Evolutionary conservation across 2,329 filamentous ascomycete species (phyloP), one percentile per base, ranked within the genome.

Genomic region (Arthrobotrys megalospora): DNA sequence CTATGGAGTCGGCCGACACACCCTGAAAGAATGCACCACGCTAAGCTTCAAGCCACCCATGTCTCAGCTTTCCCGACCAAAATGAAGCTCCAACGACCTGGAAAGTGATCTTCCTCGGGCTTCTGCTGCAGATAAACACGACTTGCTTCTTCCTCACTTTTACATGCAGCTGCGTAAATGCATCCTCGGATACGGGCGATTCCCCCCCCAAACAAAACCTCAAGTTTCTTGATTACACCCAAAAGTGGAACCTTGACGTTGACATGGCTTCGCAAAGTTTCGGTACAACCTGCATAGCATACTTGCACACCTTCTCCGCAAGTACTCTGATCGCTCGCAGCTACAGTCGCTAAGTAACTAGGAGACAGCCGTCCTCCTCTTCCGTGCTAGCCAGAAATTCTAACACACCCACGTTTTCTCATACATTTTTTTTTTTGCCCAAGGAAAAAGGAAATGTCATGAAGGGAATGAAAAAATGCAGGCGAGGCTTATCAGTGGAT

Each of bases 141-240:
- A 34, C 2, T 50, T 32, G 36, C 53, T 53, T 45, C 36, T 50
- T 66, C 58, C 32, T 53, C 43, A 24, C 36, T 8, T 60, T 70
- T 52, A 21, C 45, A 34, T 52, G 36, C 50, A 32, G 36, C 38
- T 58, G 24, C 43, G 53, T 43, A 52, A 43, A 60, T 67, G 34
- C 48, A 63, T 36, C 50, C 73, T 77, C 73, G 73, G 73, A 71
- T 66, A 60, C 73, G 73, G 73, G 73, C 73, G 73, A 77, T 67
- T 77, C 50, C 73, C 67, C 58, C 38, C 24, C 16, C 16, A 50
- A 50, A 28, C 19, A 52, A 12, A 8, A 53, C 28, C 6, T 53
- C n/a, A 12, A 53, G 32, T 14, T 53, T 53, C 24, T 53, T 14
- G 41, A 28, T 28, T 28, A 28, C 24, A 28, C 24, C 24, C 24